Base-by-base conservation (phyloP, 768 basidiomycete genomes). In the Omphalotus guepiniiformis region DNA sequence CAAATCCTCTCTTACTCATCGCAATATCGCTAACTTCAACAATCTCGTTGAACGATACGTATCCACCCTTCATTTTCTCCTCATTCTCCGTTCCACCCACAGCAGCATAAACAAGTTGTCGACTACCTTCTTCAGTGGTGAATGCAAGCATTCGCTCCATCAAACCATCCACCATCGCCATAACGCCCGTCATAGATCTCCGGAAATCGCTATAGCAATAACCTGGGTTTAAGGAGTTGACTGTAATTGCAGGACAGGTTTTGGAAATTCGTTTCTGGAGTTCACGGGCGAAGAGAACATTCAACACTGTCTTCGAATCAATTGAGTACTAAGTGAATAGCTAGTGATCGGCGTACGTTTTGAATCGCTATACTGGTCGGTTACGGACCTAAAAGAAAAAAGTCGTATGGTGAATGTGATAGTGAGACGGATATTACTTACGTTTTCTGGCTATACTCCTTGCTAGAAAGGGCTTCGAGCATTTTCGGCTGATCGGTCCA, bases 201-300 rank as follows among this genome's bases (percentile, higher is more conserved):
- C 59, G 55, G 1, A 78, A 55, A 18, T 67, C 62, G 6, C 72
- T 73, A 16, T 54, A 42, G 55, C 72, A 72, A 53, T 62, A 68
- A 2, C 73, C 74, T n/a, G 75, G 75, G 42, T 69, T 67, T 26
- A 70, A 61, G 27, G 63, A 36, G 46, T 64, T 63, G 46, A 68
- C 62, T 27, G 70, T 66, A 16, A 73, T 47, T 0, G 63, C 49
- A 2, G 57, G 50, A n/a, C n/a, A n/a, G 6, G 55, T 35, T 7
- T 51, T 35, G 5, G 56, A 32, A n/a, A 74, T 56, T 18, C 57
- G 61, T 8, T 56, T 61, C 9, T 55, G 58, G 1, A 78, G 55
- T 2, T 64, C 64, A 13, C 67, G 72, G 26, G 55, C 59, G 53
- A 74, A 72, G 28, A 72, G 54, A 3, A 74, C 39, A 40, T 70